Evolutionary conservation across 352 stramenopile genomes (phyloP).

Genomic region (Pythium vanterpoolii): DNA sequence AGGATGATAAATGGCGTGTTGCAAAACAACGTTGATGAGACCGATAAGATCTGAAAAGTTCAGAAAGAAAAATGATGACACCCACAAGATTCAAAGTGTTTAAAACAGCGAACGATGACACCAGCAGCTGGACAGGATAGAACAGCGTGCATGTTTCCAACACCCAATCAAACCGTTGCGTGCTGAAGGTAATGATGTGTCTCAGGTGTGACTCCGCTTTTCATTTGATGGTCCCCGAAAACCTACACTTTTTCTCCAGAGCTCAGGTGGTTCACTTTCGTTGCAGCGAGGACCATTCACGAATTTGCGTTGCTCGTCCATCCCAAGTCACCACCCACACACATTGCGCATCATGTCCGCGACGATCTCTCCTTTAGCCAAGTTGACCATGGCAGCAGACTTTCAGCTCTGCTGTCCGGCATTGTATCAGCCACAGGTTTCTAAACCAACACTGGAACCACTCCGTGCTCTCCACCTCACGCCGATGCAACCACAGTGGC

Average conservation of each 20-base stretch:
- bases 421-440: neutral
- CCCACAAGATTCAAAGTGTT: neutral
- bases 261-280: neutral
- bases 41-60: no score
- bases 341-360: neutral
- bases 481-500: neutral
- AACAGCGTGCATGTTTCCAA: no score
- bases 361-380: neutral
- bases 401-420: neutral
- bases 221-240: no score
- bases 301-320: neutral
- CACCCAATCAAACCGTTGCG: no score
- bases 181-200: no score
- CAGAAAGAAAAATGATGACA: no score
- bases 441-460: neutral
- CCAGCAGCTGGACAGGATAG: no score
- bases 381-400: neutral
- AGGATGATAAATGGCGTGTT: no score
- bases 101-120: no score
- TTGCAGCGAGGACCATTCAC: neutral
- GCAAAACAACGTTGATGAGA: no score
- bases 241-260: neutral
- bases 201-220: no score
- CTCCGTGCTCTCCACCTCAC: neutral
- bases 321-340: neutral